Evolutionary conservation across 306 rosid genomes (phyloP).

Genomic region (Rubus idaeus): DNA sequence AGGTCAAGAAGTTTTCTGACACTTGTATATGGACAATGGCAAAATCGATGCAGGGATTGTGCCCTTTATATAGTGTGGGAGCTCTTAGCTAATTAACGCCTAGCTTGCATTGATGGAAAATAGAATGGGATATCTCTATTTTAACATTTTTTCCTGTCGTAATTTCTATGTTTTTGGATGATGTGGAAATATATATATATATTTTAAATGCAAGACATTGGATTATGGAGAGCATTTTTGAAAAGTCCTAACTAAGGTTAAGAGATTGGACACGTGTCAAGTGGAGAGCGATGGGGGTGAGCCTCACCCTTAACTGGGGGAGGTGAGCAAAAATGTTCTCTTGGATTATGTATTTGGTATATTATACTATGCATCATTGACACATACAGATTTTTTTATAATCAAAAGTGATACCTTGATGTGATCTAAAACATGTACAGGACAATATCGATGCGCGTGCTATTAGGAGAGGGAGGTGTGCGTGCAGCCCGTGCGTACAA

Average conservation of each 20-base stretch:
- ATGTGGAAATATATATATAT: background rate
- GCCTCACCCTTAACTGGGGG: too few relatives aligned
- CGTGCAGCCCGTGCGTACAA: too few relatives aligned
- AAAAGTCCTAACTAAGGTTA: too few relatives aligned
- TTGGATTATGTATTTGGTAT: background rate
- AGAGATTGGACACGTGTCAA: too few relatives aligned
- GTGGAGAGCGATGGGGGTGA: too few relatives aligned
- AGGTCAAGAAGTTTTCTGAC: background rate
- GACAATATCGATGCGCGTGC: background rate
- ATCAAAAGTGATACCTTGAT: background rate
- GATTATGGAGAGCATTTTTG: too few relatives aligned
- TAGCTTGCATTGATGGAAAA: background rate
- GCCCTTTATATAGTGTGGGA: constrained; percentile 19
- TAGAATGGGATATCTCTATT: background rate
- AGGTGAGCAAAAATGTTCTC: too few relatives aligned
- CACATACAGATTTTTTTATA: background rate
- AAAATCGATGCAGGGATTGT: background rate
- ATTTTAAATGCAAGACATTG: background rate
- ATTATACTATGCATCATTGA: background rate
- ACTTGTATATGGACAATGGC: background rate
- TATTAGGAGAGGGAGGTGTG: background rate
- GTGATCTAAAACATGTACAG: background rate
- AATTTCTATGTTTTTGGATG: background rate
- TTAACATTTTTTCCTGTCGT: background rate
- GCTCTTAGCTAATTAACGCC: background rate